phyloP scores from a whole-genome alignment of 257 asterid genomes.

The Agastache rugosa region DNA sequence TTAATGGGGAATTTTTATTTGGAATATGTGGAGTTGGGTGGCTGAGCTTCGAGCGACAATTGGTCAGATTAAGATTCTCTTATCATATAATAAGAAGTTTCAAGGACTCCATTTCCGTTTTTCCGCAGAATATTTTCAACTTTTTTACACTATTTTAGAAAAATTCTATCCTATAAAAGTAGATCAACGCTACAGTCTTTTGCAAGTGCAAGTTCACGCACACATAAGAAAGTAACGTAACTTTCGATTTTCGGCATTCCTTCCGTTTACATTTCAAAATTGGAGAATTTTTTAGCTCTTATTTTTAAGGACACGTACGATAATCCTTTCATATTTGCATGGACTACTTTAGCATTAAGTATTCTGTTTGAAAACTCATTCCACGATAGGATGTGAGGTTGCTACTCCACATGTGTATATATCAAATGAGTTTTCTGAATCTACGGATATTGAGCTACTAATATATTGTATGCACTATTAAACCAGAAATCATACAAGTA shows the following conservation, averaged over 20 bases:
- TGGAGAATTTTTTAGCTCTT: neutral
- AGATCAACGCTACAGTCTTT: neutral
- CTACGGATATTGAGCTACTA: neutral
- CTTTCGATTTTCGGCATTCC: neutral
- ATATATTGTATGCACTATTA: neutral
- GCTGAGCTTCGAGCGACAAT: neutral
- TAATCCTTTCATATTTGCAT: neutral
- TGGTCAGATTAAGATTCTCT: neutral
- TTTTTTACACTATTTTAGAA: neutral
- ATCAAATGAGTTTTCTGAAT: conserved; percentile 4
- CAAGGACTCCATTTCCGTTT: neutral
- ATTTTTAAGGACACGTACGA: too few species aligned
- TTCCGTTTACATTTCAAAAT: neutral
- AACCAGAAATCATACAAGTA: conserved; percentile 6
- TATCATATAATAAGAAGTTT: neutral
- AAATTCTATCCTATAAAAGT: neutral
- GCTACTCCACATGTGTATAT: neutral
- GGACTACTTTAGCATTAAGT: neutral
- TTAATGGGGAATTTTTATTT: neutral
- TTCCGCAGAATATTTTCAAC: neutral
- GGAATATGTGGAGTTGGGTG: neutral
- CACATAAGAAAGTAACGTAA: neutral
- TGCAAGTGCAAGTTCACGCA: neutral
- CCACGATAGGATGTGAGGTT: neutral
- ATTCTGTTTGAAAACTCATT: neutral